These are phyloP conservation scores for Alisma plantagoaquatica DNA, from an alignment of 106 monocot genomes.

Conservation along the genomic window DNA sequence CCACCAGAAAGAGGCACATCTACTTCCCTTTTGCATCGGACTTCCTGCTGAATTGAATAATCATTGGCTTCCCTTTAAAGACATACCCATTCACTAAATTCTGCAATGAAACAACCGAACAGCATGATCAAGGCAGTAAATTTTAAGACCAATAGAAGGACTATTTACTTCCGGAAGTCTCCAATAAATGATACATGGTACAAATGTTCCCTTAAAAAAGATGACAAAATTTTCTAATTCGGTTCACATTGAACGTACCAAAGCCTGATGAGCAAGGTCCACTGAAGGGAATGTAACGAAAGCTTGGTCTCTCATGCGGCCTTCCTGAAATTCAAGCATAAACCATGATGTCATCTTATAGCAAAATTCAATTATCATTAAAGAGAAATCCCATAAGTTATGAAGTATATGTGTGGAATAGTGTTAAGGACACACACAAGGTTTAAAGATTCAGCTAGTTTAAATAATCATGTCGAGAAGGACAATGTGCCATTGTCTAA, in stretches of 20 bases:
- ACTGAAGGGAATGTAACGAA: constrained; percentile 93
- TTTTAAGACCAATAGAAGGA: neutral
- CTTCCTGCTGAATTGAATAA: constrained; percentile 90
- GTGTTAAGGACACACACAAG: neutral
- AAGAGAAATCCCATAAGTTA: neutral
- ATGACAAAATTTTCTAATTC: too few relatives aligned
- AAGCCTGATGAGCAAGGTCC: constrained; percentile 72
- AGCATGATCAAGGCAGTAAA: neutral
- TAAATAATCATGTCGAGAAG: too few relatives aligned
- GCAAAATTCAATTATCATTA: too few relatives aligned
- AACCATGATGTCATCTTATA: too few relatives aligned
- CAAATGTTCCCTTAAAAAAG: too few relatives aligned
- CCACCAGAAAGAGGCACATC: too few relatives aligned
- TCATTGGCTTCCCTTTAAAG: constrained; percentile 90
- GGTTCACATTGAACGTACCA: too few relatives aligned
- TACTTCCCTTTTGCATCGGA: constrained; percentile 55
- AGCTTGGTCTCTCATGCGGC: constrained; percentile 95
- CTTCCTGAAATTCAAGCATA: constrained; percentile 78
- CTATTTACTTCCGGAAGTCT: neutral
- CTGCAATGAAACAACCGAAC: constrained; percentile 34
- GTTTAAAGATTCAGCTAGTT: too few relatives aligned
- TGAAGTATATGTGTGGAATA: neutral
- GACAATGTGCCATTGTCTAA: constrained; percentile 6
- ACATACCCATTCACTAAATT: constrained; percentile 79
- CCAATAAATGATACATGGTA: too few relatives aligned